These are phyloP conservation scores for Endoconidiophora laricicola DNA, from an alignment of 2,329 filamentous ascomycete species.

Conservation along the genomic window DNA sequence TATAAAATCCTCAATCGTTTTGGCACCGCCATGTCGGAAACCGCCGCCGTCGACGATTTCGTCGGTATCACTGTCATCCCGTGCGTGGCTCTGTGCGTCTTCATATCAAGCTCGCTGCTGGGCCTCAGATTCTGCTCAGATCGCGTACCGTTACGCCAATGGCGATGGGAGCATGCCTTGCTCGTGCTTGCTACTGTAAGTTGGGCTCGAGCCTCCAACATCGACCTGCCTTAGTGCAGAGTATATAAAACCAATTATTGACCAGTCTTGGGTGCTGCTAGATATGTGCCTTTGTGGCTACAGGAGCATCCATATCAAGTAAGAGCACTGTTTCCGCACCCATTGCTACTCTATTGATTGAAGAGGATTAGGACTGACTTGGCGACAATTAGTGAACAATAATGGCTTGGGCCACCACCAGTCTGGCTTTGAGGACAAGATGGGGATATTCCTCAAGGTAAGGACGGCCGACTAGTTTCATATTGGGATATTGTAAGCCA, in stretches of 20 bases:
- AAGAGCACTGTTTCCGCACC: background rate
- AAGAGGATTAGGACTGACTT: background rate
- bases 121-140: slow-evolving; percentile 22
- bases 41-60: slow-evolving; percentile 9
- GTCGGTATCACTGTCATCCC: slow-evolving; percentile 13
- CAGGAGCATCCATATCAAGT: slow-evolving; percentile 12
- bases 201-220: background rate
- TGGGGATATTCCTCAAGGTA: slow-evolving; percentile 11
- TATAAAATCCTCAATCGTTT: too few species aligned
- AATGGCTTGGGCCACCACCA: slow-evolving; percentile 7
- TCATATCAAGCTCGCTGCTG: slow-evolving; percentile 19
- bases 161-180: slow-evolving; percentile 22
- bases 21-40: background rate
- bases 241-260: background rate
- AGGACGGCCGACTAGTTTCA: background rate
- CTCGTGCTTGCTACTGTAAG: slow-evolving; percentile 19
- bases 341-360: background rate
- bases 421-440: background rate
- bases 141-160: slow-evolving; percentile 19
- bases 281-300: slow-evolving; percentile 10
- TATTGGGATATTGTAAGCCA: background rate
- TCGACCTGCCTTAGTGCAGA: too few species aligned
- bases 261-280: background rate
- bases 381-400: slow-evolving; percentile 2
- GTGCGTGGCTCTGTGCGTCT: slow-evolving; percentile 13